A percentile compares a stretch with the other conserved stretches of the same genome.
phyloP scores from a whole-genome alignment of 2,329 filamentous ascomycete genomes.

The Pseudogymnoascus sp. region DNA sequence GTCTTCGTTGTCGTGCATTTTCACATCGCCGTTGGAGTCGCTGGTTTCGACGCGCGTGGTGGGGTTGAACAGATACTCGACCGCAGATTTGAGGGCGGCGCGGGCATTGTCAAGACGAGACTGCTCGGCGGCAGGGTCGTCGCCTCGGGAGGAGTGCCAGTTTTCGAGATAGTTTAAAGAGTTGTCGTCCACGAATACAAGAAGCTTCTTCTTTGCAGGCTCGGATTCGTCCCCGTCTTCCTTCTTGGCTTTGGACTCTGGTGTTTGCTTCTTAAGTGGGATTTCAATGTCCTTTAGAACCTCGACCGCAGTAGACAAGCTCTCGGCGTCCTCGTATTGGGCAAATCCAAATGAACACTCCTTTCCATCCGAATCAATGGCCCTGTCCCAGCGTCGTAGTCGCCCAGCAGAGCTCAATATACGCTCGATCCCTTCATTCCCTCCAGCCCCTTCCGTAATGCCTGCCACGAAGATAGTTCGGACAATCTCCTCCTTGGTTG shows the following conservation, averaged over 20 bases:
- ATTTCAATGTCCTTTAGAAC: conserved; percentile 75
- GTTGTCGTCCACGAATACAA: conserved; percentile 71
- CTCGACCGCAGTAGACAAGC: conserved; percentile 75
- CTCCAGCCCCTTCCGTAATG: conserved; percentile 68
- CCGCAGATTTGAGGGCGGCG: conserved; percentile 55
- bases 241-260: conserved; percentile 35
- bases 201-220: conserved; percentile 57
- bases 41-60: conserved; percentile 35
- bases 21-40: conserved; percentile 58
- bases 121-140: conserved; percentile 52
- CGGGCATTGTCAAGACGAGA: conserved; percentile 63
- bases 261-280: conserved; percentile 65
- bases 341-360: conserved; percentile 88
- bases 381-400: conserved; percentile 77
- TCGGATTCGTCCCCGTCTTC: conserved; percentile 32
- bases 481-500: conserved; percentile 81
- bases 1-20: conserved; percentile 56
- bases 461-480: conserved; percentile 85
- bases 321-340: conserved; percentile 86
- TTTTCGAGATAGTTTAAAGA: conserved; percentile 80
- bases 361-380: conserved; percentile 66
- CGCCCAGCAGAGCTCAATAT: conserved; percentile 70
- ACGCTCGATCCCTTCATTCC: conserved; percentile 70
- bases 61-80: conserved; percentile 68
- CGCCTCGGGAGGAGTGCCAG: conserved; percentile 58